Evolutionary conservation across 805 yeast species (phyloP), one percentile per base, ranked within the genome.

Genomic region (Torulaspora quercuum): DNA sequence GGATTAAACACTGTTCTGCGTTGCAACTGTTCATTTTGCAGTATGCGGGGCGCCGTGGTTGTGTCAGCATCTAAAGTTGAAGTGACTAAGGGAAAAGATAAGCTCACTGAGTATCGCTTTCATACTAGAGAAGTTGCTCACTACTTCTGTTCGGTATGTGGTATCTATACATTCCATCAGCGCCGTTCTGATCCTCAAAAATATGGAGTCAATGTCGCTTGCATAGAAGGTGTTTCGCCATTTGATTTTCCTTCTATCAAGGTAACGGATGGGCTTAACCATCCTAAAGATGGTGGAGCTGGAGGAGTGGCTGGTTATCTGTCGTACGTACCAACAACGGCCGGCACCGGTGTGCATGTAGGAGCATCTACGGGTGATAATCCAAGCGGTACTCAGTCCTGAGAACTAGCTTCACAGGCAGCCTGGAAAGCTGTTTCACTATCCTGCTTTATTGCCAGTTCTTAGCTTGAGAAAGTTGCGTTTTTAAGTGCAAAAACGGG

Each of bases 131-230:
- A 25, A 25, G 29, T 16, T 10, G 29, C 29, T 25, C 29, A 25
- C 15, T 25, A 25, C 14, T 25, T 25, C 29, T 25, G 29, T 25
- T 25, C 29, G 7, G 29, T 25, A 13, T 25, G 29, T 7, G 29
- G 29, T 25, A 25, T 25, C 7, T 25, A 25, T 25, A 25, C 29
- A 25, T 25, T 25, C 29, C 29, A 25, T 25, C 29, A 25, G 14
- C 29, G 29, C 13, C 29, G 29, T 25, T 25, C 29, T 25, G 13
- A 25, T 25, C 29, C 29, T 25, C 5, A 25, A 25, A 13, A 25
- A 25, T 25, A 25, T 25, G 29, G 29, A 10, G 29, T 25, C 29
- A 25, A 25, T 25, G 29, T 25, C 13, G 29, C 29, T 14, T 25
- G 29, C n/a, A n/a, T n/a, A n/a, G 29, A 25, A 25, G 29, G 29